phyloP scores from a whole-genome alignment of 192 early-diverging fungal genomes.

The Podila minutissima region DNA sequence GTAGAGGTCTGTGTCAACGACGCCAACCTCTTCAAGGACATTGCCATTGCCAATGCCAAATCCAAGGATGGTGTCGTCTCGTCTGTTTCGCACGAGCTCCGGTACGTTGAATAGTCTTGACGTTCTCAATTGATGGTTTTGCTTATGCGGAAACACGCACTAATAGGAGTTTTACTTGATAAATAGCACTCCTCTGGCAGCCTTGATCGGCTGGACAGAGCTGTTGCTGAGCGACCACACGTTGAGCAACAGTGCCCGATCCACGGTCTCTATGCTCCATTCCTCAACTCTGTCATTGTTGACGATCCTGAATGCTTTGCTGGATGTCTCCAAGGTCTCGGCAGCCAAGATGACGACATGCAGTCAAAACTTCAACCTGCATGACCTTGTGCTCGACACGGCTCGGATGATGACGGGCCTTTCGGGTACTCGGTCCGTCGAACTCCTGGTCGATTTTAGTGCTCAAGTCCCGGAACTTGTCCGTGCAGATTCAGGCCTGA shows the following conservation, averaged over 20 bases:
- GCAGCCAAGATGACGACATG: constrained; percentile 51
- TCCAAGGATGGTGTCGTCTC: constrained; percentile 50
- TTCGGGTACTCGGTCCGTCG: constrained; percentile 50
- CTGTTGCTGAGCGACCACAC: constrained; percentile 47
- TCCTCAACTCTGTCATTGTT: constrained; percentile 43
- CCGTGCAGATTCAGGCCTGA: constrained; percentile 42
- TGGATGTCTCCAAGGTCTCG: constrained; percentile 52
- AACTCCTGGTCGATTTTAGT: constrained; percentile 41
- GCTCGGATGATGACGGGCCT: constrained; percentile 49
- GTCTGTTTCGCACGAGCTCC: constrained; percentile 45
- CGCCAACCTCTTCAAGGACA: constrained; percentile 45
- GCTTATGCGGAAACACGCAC: neutral
- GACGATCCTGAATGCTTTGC: constrained; percentile 40
- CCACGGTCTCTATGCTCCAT: constrained; percentile 47
- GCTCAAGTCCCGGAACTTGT: constrained; percentile 49
- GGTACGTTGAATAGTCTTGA: constrained; percentile 12
- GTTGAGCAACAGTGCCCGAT: constrained; percentile 37
- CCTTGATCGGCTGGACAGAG: constrained; percentile 50
- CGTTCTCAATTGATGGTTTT: neutral
- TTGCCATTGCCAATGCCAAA: constrained; percentile 49
- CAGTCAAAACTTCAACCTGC: constrained; percentile 50
- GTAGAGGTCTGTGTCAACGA: constrained; percentile 41
- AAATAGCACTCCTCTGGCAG: constrained; percentile 44
- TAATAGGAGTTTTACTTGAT: no score
- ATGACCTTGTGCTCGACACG: constrained; percentile 48